phyloP scores from a whole-genome alignment of 2,329 filamentous ascomycete genomes.

The Trichoderma polysporum region DNA sequence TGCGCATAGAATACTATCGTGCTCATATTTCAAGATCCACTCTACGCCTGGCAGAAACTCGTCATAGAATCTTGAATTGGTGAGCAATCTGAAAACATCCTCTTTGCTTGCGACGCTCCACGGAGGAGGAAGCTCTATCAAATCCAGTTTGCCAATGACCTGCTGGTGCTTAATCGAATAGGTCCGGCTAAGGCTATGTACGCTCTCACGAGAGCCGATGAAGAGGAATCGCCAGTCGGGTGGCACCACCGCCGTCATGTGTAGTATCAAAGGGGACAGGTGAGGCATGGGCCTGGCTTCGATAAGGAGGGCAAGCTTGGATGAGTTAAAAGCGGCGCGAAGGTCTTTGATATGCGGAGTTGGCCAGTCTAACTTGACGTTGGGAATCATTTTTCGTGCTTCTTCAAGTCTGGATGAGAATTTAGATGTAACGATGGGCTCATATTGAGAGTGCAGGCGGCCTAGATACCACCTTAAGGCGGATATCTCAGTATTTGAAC shows the following conservation, averaged over 20 bases:
- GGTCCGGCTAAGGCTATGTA: slow-evolving; percentile 45
- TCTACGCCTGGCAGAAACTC: slow-evolving; percentile 50
- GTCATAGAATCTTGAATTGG: slow-evolving; percentile 53
- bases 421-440: slow-evolving; percentile 41
- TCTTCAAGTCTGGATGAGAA: slow-evolving; percentile 41
- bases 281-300: slow-evolving; percentile 51
- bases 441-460: slow-evolving; percentile 35
- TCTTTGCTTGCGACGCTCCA: slow-evolving; percentile 50
- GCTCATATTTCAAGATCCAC: slow-evolving; percentile 55
- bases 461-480: slow-evolving; percentile 48
- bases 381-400: slow-evolving; percentile 41
- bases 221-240: slow-evolving; percentile 59
- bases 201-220: slow-evolving; percentile 52
- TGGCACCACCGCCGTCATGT: slow-evolving; percentile 57
- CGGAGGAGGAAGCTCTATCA: slow-evolving; percentile 48
- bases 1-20: slow-evolving; percentile 56
- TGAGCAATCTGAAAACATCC: slow-evolving; percentile 48
- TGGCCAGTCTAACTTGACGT: slow-evolving; percentile 42
- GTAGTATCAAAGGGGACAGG: slow-evolving; percentile 53
- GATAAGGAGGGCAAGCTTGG: slow-evolving; percentile 57
- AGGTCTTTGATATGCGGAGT: slow-evolving; percentile 31
- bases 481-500: background rate
- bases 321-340: slow-evolving; percentile 43
- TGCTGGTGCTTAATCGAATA: slow-evolving; percentile 50
- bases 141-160: slow-evolving; percentile 51